Evolutionary conservation across 768 basidiomycete species (phyloP).

Genomic region (Tulasnella sp.): DNA sequence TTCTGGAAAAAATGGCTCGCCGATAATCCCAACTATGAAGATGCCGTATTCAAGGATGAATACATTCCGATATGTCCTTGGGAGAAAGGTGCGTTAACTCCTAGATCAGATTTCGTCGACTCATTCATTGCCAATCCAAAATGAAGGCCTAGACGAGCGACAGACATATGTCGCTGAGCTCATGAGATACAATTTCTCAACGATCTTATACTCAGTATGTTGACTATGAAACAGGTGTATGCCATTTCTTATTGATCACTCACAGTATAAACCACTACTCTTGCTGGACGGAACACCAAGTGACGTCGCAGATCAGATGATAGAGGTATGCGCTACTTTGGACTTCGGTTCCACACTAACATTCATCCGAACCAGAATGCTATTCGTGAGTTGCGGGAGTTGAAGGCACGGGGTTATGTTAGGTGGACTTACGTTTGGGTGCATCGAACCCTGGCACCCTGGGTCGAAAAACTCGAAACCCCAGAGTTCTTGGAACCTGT

Average conservation of each 20-base stretch:
- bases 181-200: too few species aligned
- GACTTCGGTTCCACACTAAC: too few species aligned
- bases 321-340: too few species aligned
- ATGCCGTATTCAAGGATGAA: neutral
- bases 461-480: conserved; percentile 4
- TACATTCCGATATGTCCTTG: conserved; percentile 4
- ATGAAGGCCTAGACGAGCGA: neutral
- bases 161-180: neutral
- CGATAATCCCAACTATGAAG: conserved; percentile 7
- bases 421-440: conserved; percentile 5
- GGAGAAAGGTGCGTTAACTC: neutral
- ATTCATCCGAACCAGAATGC: too few species aligned
- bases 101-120: neutral
- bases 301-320: neutral
- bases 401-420: neutral
- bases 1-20: conserved; percentile 4
- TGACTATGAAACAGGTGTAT: too few species aligned
- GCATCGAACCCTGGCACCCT: neutral
- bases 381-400: neutral
- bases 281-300: neutral
- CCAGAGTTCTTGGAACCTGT: too few species aligned
- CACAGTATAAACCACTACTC: conserved; percentile 7
- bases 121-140: neutral
- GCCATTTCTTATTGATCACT: too few species aligned
- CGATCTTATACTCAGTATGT: neutral